Percentiles rank a stretch among this genome's conserved stretches.
phyloP scores from a whole-genome alignment of 306 rosid genomes.

The Pterocarpus santalinus region DNA sequence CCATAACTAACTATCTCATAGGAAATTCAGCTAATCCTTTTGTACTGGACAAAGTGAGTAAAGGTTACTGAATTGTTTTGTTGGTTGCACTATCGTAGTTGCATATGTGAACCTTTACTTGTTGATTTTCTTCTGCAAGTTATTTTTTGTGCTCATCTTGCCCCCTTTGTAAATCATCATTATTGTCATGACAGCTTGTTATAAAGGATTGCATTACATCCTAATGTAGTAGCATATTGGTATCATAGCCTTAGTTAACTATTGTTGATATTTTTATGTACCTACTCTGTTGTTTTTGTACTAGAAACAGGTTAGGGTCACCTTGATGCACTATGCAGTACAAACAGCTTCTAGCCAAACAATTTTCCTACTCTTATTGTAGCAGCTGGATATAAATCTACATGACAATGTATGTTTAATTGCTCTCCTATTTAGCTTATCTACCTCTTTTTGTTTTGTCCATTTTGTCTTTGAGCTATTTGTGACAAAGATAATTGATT shows the following conservation, averaged over 20 bases:
- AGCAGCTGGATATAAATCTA: conserved; percentile 84
- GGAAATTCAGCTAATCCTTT: conserved; percentile 89
- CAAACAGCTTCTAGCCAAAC: conserved; percentile 84
- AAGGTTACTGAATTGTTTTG: conserved; percentile 20
- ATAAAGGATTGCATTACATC: neutral
- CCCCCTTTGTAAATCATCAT: conserved; percentile 9
- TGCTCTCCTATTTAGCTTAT: conserved; percentile 19
- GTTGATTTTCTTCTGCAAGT: neutral
- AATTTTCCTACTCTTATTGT: conserved; percentile 77
- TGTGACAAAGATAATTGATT: conserved; percentile 41
- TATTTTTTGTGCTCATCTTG: neutral
- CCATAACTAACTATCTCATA: conserved; percentile 78
- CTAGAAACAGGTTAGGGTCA: conserved; percentile 82
- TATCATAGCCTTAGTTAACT: conserved; percentile 15
- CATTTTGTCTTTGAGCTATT: conserved; percentile 16
- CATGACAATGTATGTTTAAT: conserved; percentile 72
- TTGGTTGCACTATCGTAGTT: conserved; percentile 1
- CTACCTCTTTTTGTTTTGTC: conserved; percentile 28
- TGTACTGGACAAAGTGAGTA: conserved; percentile 80
- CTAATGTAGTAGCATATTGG: conserved; percentile 15
- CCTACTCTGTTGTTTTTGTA: conserved; percentile 35
- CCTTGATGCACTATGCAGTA: conserved; percentile 95
- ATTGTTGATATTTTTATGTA: conserved; percentile 28
- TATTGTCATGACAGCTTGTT: neutral
- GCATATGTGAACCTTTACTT: conserved; percentile 20